phyloP scores from a whole-genome alignment of 1,284 basidiomycete genomes.

The Tilletia horrida region DNA sequence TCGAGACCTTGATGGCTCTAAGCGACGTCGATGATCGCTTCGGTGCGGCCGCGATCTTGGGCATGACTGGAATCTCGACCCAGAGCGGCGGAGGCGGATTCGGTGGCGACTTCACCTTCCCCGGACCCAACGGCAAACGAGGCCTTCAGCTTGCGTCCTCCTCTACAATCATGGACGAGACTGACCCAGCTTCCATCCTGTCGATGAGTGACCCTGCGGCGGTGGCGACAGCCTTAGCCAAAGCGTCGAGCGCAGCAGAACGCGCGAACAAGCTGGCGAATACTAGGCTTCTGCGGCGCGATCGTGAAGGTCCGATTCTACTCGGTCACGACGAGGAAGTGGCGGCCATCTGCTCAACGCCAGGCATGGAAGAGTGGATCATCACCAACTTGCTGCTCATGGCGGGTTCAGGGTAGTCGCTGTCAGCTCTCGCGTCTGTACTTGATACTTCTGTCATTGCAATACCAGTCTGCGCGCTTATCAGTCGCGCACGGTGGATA shows the following conservation, averaged over 20 bases:
- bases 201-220: background rate
- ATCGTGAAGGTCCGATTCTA: background rate
- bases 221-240: background rate
- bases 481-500: too few species aligned
- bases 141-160: background rate
- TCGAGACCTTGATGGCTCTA: constrained; percentile 78
- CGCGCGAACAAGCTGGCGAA: background rate
- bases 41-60: constrained; percentile 58
- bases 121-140: constrained; percentile 60
- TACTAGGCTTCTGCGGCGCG: background rate
- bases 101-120: constrained; percentile 71
- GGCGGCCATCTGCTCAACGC: background rate
- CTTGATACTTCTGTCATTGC: too few species aligned
- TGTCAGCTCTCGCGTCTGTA: too few species aligned
- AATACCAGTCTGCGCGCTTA: too few species aligned
- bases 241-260: background rate
- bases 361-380: constrained; percentile 16
- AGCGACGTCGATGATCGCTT: constrained; percentile 67
- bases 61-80: constrained; percentile 57
- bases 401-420: background rate
- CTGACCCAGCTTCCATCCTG: background rate
- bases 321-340: constrained; percentile 6
- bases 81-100: constrained; percentile 61
- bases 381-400: constrained; percentile 7
- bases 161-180: background rate